These are phyloP conservation scores for Neoboletus magnificus DNA, from an alignment of 768 basidiomycete species.

Conservation along the genomic window DNA sequence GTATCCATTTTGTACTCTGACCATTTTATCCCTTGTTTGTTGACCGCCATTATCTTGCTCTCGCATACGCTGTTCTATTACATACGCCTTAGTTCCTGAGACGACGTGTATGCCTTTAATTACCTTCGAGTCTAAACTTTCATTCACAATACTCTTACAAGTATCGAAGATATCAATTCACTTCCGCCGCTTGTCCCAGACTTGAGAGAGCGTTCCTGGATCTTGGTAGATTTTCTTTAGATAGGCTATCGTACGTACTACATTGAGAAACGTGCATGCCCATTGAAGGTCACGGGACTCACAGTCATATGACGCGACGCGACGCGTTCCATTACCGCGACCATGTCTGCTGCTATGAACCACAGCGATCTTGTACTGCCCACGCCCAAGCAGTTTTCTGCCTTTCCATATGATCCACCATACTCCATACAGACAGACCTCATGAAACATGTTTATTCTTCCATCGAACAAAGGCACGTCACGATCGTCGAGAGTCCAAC, in stretches of 20 bases:
- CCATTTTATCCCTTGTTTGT: conserved; percentile 15
- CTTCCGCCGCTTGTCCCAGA: background rate
- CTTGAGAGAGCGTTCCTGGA: conserved; percentile 10
- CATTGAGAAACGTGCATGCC: background rate
- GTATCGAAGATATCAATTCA: conserved; percentile 8
- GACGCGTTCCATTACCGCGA: conserved; percentile 7
- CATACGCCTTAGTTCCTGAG: conserved; percentile 24
- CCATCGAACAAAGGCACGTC: conserved; percentile 72
- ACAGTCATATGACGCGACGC: background rate
- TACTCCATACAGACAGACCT: conserved; percentile 83
- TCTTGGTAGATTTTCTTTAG: too few species aligned
- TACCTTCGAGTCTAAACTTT: conserved; percentile 17
- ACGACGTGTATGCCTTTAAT: conserved; percentile 27
- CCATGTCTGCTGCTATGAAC: conserved; percentile 4
- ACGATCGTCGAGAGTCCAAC: conserved; percentile 88
- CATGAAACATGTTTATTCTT: conserved; percentile 82
- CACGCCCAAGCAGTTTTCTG: conserved; percentile 65
- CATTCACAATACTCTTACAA: conserved; percentile 3
- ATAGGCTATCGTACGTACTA: too few species aligned
- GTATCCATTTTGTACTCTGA: conserved; percentile 25
- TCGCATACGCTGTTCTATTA: conserved; percentile 17
- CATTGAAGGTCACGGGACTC: conserved; percentile 14
- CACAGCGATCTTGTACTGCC: conserved; percentile 38
- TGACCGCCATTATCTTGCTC: conserved; percentile 19
- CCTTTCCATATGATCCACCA: conserved; percentile 81